phyloP scores from a whole-genome alignment of 2,329 filamentous ascomycete species.

The Fusarium nodosum region DNA sequence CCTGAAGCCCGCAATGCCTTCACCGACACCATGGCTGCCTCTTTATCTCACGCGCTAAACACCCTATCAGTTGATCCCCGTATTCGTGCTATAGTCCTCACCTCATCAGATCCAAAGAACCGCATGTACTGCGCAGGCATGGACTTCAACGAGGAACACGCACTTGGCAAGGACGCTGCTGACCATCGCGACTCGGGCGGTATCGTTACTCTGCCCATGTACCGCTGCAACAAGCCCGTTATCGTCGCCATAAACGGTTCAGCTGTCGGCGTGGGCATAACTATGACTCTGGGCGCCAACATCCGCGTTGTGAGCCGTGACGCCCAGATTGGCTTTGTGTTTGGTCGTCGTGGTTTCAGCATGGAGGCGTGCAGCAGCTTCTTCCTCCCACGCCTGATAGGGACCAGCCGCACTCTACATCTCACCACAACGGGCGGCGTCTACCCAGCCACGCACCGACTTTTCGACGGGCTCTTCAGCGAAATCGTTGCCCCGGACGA shows the following conservation, averaged over 20 bases:
- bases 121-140: slow-evolving; percentile 71
- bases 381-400: slow-evolving; percentile 79
- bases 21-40: slow-evolving; percentile 72
- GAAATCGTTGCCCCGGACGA: slow-evolving; percentile 71
- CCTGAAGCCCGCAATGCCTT: slow-evolving; percentile 78
- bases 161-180: slow-evolving; percentile 46
- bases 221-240: slow-evolving; percentile 70
- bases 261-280: slow-evolving; percentile 72
- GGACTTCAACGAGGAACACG: slow-evolving; percentile 61
- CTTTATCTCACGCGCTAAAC: slow-evolving; percentile 68
- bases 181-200: slow-evolving; percentile 66
- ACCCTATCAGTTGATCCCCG: slow-evolving; percentile 66
- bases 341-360: slow-evolving; percentile 75
- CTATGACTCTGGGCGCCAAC: slow-evolving; percentile 70
- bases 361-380: slow-evolving; percentile 80
- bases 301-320: slow-evolving; percentile 66
- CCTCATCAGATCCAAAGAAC: slow-evolving; percentile 63
- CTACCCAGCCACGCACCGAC: slow-evolving; percentile 64
- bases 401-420: slow-evolving; percentile 72
- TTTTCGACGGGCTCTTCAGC: slow-evolving; percentile 74
- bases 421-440: slow-evolving; percentile 76
- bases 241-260: slow-evolving; percentile 71
- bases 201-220: slow-evolving; percentile 66
- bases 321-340: slow-evolving; percentile 81
- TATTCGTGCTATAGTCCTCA: slow-evolving; percentile 68